These are phyloP conservation scores for Polyporus tsugae DNA, from an alignment of 1,284 basidiomycete species.

Conservation along the genomic window DNA sequence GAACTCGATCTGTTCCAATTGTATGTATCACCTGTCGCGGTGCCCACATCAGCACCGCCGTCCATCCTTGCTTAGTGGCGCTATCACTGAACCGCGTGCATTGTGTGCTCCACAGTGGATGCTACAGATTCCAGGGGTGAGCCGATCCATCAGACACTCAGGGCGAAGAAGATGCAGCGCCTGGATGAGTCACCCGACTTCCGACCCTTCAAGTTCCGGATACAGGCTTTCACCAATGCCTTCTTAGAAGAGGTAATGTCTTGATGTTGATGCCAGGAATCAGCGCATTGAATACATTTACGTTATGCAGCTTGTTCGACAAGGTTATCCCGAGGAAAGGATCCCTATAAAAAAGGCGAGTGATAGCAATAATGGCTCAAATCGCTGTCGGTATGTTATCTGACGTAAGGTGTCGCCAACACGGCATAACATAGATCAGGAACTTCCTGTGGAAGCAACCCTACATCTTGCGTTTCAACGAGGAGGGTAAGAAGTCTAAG, in stretches of 20 bases:
- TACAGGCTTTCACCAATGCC: constrained; percentile 97
- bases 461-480: constrained; percentile 97
- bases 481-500: constrained; percentile 99
- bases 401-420: constrained; percentile 22
- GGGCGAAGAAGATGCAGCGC: constrained; percentile 98
- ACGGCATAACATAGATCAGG: constrained; percentile 72
- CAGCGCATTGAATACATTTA: constrained; percentile 24
- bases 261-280: constrained; percentile 18
- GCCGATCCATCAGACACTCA: constrained; percentile 96
- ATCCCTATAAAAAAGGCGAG: constrained; percentile 89
- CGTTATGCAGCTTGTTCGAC: constrained; percentile 66
- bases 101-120: constrained; percentile 70
- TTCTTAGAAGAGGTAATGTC: constrained; percentile 88
- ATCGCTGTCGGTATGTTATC: constrained; percentile 28
- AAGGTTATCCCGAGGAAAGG: constrained; percentile 86
- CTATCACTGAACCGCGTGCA: constrained; percentile 26
- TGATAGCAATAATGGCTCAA: constrained; percentile 22
- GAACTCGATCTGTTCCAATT: constrained; percentile 89
- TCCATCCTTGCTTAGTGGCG: constrained; percentile 13
- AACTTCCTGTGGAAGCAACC: constrained; percentile 96
- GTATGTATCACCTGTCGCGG: constrained; percentile 56
- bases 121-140: constrained; percentile 95
- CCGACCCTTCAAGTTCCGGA: constrained; percentile 98
- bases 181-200: constrained; percentile 96
- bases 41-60: constrained; percentile 7